Evolutionary conservation across 148 eudicot genomes (phyloP), one percentile per base, ranked within the genome.

Genomic region (Persicaria maculosa): DNA sequence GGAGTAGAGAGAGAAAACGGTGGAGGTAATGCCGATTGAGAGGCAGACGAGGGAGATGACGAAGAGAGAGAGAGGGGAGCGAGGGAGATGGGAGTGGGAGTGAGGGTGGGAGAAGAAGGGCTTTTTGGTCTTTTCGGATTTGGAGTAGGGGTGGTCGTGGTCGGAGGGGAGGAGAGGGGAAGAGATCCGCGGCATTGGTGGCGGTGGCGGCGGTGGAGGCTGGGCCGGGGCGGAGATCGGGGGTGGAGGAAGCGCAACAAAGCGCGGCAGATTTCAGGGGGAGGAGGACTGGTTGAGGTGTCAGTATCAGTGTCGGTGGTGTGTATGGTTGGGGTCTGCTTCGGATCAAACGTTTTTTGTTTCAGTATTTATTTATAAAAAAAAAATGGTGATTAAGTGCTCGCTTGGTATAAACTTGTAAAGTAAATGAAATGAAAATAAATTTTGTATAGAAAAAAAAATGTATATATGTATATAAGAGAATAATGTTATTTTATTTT

Each of bases 71-170:
- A 75, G 62, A 11, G 83, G 82, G 7, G 75, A 72, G 80, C 74
- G 81, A 8, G 75, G 16, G 54, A 65, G 72, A 9, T 68, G 78
- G 7, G 74, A 16, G 11, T 68, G 78, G 5, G 76, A 17, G 75
- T 59, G 36, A 6, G 70, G 9, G 17, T 68, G 6, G n/a, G 61
- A 10, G 17, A 17, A 53, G 82, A 85, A 79, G 76, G 86, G 79
- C 73, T 83, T 87, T 78, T 78, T 87, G 58, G 84, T 84, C 82
- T 86, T 86, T 67, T 82, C 87, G 44, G 83, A 77, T 73, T 87
- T 87, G 59, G 88, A 82, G 85, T 84, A 84, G 11, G 67, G 65
- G 52, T 77, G 80, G 85, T 84, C 83, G 11, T 58, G 65, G 52
- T 77, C 55, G 68, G 78, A 48, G 81, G 74, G 77, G 68, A 75